Percentiles rank a stretch among this genome's conserved stretches.
phyloP scores from a whole-genome alignment of 176 grass and related monocot species.

The Triticum monococcum region DNA sequence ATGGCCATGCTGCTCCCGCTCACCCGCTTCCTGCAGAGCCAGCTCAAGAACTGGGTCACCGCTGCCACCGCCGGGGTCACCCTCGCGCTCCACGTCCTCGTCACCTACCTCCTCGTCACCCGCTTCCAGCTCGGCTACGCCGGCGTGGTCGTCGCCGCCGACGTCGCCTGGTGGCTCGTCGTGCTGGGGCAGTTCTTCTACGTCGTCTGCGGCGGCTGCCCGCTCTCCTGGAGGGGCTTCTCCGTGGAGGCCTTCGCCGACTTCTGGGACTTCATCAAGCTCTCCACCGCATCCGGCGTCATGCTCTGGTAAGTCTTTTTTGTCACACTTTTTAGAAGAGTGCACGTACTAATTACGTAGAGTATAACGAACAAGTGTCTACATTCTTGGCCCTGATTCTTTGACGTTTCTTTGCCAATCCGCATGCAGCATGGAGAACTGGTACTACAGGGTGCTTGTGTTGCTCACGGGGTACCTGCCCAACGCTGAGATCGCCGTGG shows the following conservation, averaged over 20 bases:
- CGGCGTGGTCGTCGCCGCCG: slow-evolving; percentile 22
- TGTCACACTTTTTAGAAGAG: too few species aligned
- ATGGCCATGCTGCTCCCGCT: slow-evolving; percentile 60
- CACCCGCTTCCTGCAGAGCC: slow-evolving; percentile 58
- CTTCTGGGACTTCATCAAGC: slow-evolving; percentile 58
- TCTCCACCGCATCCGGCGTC: slow-evolving; percentile 52
- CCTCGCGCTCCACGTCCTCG: slow-evolving; percentile 35
- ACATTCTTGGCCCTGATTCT: too few species aligned
- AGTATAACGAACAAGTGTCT: too few species aligned
- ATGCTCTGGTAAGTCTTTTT: slow-evolving; percentile 55
- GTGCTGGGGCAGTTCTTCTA: slow-evolving; percentile 39
- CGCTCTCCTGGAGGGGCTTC: slow-evolving; percentile 56
- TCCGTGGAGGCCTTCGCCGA: slow-evolving; percentile 57
- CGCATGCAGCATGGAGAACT: slow-evolving; percentile 67
- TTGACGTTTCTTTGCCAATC: too few species aligned
- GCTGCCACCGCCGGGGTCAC: slow-evolving; percentile 4
- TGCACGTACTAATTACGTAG: not conserved
- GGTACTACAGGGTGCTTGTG: slow-evolving; percentile 68
- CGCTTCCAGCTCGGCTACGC: not conserved
- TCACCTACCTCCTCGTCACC: slow-evolving; percentile 48
- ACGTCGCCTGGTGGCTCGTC: slow-evolving; percentile 55
- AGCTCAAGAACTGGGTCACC: slow-evolving; percentile 61
- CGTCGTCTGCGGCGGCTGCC: slow-evolving; percentile 40
- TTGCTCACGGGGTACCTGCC: slow-evolving; percentile 67
- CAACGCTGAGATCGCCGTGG: slow-evolving; percentile 71